phyloP scores from a whole-genome alignment of 805 yeast genomes.

The Candida endomychidarum region DNA sequence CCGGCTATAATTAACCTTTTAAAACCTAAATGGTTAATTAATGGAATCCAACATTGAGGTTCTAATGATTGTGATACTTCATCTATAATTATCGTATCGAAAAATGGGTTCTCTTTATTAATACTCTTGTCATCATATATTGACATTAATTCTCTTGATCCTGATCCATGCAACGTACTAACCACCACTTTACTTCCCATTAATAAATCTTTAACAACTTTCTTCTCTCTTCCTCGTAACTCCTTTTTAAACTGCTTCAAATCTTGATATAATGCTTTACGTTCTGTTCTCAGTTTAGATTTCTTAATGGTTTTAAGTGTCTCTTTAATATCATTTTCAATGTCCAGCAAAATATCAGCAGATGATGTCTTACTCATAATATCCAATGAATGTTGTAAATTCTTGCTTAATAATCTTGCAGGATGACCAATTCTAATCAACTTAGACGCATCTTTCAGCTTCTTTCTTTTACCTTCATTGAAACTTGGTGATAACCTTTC shows the following conservation, averaged over 20 bases:
- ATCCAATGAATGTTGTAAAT: conserved; percentile 74
- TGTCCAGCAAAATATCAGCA: conserved; percentile 57
- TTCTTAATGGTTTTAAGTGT: conserved; percentile 59
- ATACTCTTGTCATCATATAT: conserved; percentile 38
- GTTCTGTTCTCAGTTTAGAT: conserved; percentile 60
- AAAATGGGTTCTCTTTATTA: conserved; percentile 37
- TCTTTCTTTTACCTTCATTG: conserved; percentile 19
- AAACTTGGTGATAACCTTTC: conserved; percentile 59
- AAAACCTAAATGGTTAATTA: conserved; percentile 60
- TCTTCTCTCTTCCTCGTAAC: conserved; percentile 61
- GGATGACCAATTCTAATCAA: conserved; percentile 93
- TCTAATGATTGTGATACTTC: conserved; percentile 94
- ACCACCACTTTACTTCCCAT: conserved; percentile 66
- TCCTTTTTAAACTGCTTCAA: conserved; percentile 72
- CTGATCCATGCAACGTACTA: conserved; percentile 86
- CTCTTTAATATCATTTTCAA: conserved; percentile 66
- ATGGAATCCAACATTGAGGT: conserved; percentile 96
- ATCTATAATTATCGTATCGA: conserved; percentile 85
- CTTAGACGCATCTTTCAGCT: conserved; percentile 23
- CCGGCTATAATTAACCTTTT: conserved; percentile 80
- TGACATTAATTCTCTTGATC: conserved; percentile 64
- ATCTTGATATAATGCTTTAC: conserved; percentile 66
- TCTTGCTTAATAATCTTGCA: conserved; percentile 67
- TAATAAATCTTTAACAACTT: conserved; percentile 59
- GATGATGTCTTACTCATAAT: conserved; percentile 54